Conservation (phyloP, 306 rosid genomes). For the Lotus japonicus region DNA sequence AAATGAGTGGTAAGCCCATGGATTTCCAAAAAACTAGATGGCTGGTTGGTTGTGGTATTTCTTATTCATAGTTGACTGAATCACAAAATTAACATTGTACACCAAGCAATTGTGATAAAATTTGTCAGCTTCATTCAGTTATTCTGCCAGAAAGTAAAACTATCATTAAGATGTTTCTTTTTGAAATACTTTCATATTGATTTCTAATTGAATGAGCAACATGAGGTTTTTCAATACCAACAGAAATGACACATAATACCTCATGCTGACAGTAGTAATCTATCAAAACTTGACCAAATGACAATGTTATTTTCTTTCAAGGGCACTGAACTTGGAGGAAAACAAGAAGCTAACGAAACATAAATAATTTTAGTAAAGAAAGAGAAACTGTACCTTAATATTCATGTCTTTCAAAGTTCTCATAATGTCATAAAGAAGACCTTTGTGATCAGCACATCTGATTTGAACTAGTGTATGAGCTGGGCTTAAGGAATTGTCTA, state of each 20-base stretch:
- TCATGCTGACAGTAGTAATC: not conserved
- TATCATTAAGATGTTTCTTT: not conserved
- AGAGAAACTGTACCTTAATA: constrained; percentile 41
- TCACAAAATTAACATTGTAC: not conserved
- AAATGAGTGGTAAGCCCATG: not conserved
- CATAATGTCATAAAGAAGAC: constrained; percentile 68
- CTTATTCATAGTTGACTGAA: not conserved
- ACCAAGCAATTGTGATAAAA: not conserved
- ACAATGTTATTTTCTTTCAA: not conserved
- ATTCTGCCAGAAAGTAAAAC: not conserved
- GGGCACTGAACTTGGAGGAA: not conserved
- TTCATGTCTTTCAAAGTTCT: constrained; percentile 70
- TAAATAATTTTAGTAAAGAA: not conserved
- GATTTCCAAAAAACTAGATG: not conserved
- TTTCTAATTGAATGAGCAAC: not conserved
- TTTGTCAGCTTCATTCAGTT: not conserved
- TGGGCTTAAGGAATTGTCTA: constrained; percentile 72
- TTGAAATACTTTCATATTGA: not conserved
- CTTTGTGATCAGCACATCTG: constrained; percentile 63
- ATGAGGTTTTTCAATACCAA: not conserved
- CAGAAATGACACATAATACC: not conserved
- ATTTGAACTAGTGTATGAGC: constrained; percentile 71
- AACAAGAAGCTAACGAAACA: not conserved
- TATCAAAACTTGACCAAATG: constrained; percentile 2
- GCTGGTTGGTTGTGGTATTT: not conserved